phyloP scores from a whole-genome alignment of 225 moss, liverwort and hornwort species.

The Marchantia paleacea region DNA sequence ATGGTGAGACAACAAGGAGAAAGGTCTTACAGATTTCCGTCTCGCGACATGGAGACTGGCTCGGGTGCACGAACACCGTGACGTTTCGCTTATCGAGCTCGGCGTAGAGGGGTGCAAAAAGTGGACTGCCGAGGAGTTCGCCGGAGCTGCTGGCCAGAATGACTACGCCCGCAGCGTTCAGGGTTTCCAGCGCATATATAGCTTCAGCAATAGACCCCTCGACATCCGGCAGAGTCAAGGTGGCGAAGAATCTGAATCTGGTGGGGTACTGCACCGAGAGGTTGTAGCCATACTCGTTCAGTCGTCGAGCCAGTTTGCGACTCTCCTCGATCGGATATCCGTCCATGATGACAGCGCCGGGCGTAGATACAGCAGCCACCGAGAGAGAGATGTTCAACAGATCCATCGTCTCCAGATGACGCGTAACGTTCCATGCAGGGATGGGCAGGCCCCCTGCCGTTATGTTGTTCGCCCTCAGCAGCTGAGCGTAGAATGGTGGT shows the following conservation, averaged over 20 bases:
- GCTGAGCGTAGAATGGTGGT: neutral
- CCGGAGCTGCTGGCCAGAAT: conserved; percentile 12
- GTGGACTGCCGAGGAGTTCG: conserved; percentile 23
- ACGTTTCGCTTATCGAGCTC: conserved; percentile 27
- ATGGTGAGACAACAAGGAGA: too few relatives aligned
- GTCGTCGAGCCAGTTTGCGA: conserved; percentile 20
- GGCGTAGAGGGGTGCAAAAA: conserved; percentile 17
- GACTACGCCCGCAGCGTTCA: conserved; percentile 25
- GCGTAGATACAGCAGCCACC: conserved; percentile 5
- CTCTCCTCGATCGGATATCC: too few relatives aligned
- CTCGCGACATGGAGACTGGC: conserved; percentile 25
- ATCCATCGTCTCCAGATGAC: conserved; percentile 19
- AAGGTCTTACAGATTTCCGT: too few relatives aligned
- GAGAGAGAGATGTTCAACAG: conserved; percentile 1
- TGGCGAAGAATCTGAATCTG: conserved; percentile 27
- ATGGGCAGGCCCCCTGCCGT: neutral
- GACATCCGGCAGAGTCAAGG: conserved; percentile 34
- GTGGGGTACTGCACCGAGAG: conserved; percentile 25
- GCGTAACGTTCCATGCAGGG: conserved; percentile 17
- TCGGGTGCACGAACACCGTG: conserved; percentile 32
- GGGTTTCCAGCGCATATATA: conserved; percentile 32
- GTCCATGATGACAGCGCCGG: conserved; percentile 22
- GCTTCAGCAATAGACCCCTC: conserved; percentile 33
- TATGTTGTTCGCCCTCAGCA: neutral
- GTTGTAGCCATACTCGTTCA: conserved; percentile 32